phyloP scores from a whole-genome alignment of 1,139 yeast genomes.

The Candida sp. region DNA sequence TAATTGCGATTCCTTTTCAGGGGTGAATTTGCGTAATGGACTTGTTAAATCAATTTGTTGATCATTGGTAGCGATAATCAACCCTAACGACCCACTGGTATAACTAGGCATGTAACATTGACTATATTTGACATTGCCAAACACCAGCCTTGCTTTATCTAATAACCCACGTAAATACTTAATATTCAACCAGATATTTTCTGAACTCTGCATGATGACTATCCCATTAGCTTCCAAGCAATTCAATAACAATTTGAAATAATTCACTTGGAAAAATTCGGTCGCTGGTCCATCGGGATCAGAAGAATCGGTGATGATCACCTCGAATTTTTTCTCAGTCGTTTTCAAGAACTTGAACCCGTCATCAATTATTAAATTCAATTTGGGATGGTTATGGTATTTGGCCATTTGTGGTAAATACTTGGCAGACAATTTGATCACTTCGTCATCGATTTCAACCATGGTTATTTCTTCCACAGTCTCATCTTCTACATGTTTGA shows the following conservation, averaged over 20 bases:
- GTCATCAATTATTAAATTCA: conserved; percentile 74
- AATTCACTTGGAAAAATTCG: conserved; percentile 80
- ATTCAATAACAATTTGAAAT: conserved; percentile 67
- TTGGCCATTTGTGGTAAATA: conserved; percentile 81
- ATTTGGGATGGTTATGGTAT: conserved; percentile 68
- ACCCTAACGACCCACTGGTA: conserved; percentile 94
- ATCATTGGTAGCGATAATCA: conserved; percentile 77
- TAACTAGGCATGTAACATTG: conserved; percentile 93
- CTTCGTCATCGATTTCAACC: conserved; percentile 91
- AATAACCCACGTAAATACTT: conserved; percentile 59
- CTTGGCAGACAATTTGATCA: conserved; percentile 69
- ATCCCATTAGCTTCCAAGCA: conserved; percentile 75
- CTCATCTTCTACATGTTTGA: conserved; percentile 58
- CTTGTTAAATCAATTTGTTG: conserved; percentile 41
- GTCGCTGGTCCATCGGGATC: conserved; percentile 99
- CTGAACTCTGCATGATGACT: conserved; percentile 89
- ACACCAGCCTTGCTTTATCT: conserved; percentile 63
- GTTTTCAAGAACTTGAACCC: conserved; percentile 76
- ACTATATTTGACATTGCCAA: conserved; percentile 73
- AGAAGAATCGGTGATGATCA: conserved; percentile 91
- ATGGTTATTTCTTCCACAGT: conserved; percentile 68
- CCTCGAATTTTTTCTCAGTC: conserved; percentile 56
- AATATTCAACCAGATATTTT: conserved; percentile 88
- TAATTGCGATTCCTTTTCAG: conserved; percentile 46
- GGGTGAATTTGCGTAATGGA: conserved; percentile 49